These are phyloP conservation scores for Chrysophaeum taylorii DNA, from an alignment of 352 stramenopile genomes.

Conservation along the genomic window DNA sequence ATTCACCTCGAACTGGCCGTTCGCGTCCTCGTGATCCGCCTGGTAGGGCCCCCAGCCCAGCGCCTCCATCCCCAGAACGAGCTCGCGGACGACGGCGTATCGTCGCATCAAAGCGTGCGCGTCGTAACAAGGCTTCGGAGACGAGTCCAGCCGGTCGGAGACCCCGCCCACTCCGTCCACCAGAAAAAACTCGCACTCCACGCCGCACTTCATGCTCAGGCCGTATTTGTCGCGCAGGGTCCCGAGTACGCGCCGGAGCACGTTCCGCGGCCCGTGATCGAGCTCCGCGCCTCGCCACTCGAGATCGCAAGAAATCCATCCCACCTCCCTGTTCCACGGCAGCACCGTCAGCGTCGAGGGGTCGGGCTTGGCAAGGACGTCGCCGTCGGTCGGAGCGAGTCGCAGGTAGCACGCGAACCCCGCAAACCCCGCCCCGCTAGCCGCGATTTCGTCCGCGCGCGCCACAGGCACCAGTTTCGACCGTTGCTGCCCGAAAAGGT, in stretches of 20 bases:
- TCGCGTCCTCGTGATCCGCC: constrained; percentile 17
- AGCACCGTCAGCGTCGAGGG: not conserved
- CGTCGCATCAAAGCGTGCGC: constrained; percentile 6
- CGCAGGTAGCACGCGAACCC: not conserved
- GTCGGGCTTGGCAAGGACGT: constrained; percentile 6
- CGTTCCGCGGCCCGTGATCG: constrained; percentile 4
- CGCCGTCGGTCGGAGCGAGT: not conserved
- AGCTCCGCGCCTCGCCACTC: not conserved
- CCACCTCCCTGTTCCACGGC: not conserved
- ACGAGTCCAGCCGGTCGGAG: not conserved
- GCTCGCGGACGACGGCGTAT: not conserved
- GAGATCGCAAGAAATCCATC: constrained; percentile 6
- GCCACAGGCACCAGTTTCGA: not conserved
- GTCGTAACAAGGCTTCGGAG: constrained; percentile 14
- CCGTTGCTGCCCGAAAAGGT: constrained; percentile 7
- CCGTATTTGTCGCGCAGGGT: not conserved
- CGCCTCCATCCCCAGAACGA: not conserved
- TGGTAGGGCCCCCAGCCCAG: constrained; percentile 16
- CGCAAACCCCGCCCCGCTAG: not conserved
- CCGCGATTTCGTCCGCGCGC: not conserved
- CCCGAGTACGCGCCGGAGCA: not conserved
- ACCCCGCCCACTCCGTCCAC: not conserved
- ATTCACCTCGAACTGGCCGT: constrained; percentile 16
- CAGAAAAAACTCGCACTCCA: constrained; percentile 17
- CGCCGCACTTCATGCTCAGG: constrained; percentile 7